Evolutionary conservation across 805 yeast species (phyloP), one percentile per base, ranked within the genome.

Genomic region (Millerozyma miso): DNA sequence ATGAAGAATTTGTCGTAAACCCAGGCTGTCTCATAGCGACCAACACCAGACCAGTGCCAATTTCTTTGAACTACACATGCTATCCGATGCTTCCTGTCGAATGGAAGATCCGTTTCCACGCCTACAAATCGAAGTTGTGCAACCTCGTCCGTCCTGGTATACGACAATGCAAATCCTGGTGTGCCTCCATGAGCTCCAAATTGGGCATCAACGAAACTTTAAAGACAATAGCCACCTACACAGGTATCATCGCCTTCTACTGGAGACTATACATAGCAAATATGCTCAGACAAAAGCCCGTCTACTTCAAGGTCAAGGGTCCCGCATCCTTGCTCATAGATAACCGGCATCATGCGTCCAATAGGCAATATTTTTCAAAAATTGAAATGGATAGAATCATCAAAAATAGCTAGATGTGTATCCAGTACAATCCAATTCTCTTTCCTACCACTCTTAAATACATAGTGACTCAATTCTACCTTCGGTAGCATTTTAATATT

Each of bases 21-120:
- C 72, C 78, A 4, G 56, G 59, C 17, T 54, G 69, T 16, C 52
- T 76, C 29, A 53, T 75, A 3, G 80, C 76, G 3, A 59, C 29
- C 29, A 23, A 23, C 10, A 23, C 29, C 29, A 23, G 10, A 6
- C 29, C 29, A 7, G 29, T 23, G 29, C 29, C 29, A 23, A 6
- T 23, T 23, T 10, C 29, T 10, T 23, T 23, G 29, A 23, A 43
- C 35, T 35, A 38, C 10, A 7, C 10, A 6, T 6, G 29, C 10
- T 23, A 23, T 10, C 6, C 29, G 1, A 18, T 33, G 8, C 13
- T 36, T 31, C 35, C 31, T 10, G 15, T 40, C 3, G 1, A 35
- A 13, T 12, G 10, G n/a, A 35, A 19, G 4, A 13, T 36, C 15
- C 17, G 31, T 8, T 3, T 31, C 16, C 39, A 23, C 38, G 18